Evolutionary conservation across 495 filamentous ascomycete species (phyloP), one percentile per base, ranked within the genome.

Genomic region (Tuber umbilicatum): DNA sequence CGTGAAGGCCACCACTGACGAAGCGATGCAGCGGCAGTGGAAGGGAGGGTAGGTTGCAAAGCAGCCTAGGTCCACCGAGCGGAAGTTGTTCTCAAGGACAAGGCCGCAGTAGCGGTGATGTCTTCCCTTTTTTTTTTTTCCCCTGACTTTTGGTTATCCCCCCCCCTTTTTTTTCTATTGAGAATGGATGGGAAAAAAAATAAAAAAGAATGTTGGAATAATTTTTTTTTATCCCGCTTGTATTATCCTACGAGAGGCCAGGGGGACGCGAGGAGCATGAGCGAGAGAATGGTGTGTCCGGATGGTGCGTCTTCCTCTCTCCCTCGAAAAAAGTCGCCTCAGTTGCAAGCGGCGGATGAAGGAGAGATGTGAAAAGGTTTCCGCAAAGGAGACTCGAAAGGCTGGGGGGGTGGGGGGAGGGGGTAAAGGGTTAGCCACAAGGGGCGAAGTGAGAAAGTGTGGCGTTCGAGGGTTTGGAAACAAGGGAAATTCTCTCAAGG

Each of bases 291-390:
- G 55, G 55, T 7, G 55, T 35, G 14, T 35, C 55, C 27, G 55
- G 55, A 64, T 17, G 55, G 27, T 64, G 27, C 17, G 10, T 64
- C 27, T 35, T 27, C 19, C 27, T 60, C 27, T 31, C 55, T 31
- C 2, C 42, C n/a, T 31, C 27, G n/a, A 31, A 64, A 31, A 64
- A 31, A 35, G 45, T 64, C 3, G 27, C 50, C 50, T 14, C n/a
- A 27, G 50, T 27, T 14, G 50, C 27, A 16, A 64, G 55, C 50
- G n/a, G 27, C 55, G 55, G 55, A 35, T 64, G 55, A 31, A 31
- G 50, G 50, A 60, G 55, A 64, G 55, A 64, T 64, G 14, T 7
- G 55, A 64, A 35, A 64, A 64, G 55, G 55, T 35, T 64, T 64
- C 55, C 2, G 55, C 55, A 64, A 64, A 35, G 55, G 55, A n/a